Evolutionary conservation across 2,329 filamentous ascomycete species (phyloP), one percentile per base, ranked within the genome.

Genomic region (Xylaria arbuscula): DNA sequence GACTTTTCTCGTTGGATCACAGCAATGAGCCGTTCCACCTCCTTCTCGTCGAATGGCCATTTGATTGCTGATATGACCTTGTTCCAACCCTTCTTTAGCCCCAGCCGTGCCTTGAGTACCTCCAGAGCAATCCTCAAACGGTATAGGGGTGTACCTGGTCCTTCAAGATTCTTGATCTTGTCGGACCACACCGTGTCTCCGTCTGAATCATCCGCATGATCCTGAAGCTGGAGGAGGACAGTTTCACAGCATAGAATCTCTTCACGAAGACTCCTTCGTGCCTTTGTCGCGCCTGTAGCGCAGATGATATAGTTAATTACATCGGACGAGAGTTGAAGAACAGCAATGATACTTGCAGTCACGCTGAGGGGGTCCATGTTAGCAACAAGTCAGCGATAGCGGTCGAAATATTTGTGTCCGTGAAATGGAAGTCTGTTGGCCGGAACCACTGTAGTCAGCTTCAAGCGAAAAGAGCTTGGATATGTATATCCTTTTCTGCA

Each of bases 31-130:
- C 67, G 80, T 74, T 55, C 58, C 11, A 75, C 42, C 11, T 75
- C 70, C 17, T 72, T 68, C 61, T 72, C 72, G 1, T 68, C 47
- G 19, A 76, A 71, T 9, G 72, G 72, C 72, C 72, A 74, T 53
- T 64, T 73, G 34, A 73, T 40, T 3, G 24, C 15, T 10, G 60
- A 17, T 1, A 64, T 2, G 13, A 53, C 55, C 53, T 69, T 70
- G 7, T 51, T 36, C 13, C 48, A 19, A 15, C 73, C 68, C 3
- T 47, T 28, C 34, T 67, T 70, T 8, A 70, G 66, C 15, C 68
- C 36, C 2, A 74, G 42, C 64, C 69, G 73, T 13, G 42, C 13
- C 53, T 70, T 64, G 19, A 75, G 38, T 4, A 28, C 40, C 13
- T 38, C 24, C 22, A 75, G 57, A 28, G 67, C 56, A 24, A 42